A percentile compares a stretch with the other conserved stretches of the same genome.
phyloP scores from a whole-genome alignment of 805 yeast species.

The Yarrowia sp. region DNA sequence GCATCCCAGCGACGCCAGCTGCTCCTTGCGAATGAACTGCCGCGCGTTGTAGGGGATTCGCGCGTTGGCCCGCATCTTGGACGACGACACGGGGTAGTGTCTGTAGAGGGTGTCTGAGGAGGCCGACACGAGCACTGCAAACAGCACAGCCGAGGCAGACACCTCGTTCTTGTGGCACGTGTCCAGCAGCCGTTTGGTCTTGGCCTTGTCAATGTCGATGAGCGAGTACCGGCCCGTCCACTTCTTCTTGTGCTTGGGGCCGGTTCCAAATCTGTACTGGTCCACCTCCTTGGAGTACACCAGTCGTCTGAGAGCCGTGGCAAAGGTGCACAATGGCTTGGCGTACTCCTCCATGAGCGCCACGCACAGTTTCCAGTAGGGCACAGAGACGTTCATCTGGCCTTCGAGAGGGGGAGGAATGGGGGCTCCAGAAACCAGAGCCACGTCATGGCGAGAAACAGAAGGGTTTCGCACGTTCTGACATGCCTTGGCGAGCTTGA shows the following conservation, averaged over 20 bases:
- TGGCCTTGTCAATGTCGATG: slow-evolving; percentile 21
- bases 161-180: slow-evolving; percentile 7
- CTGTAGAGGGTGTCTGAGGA: slow-evolving; percentile 26
- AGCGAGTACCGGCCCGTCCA: slow-evolving; percentile 30
- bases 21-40: slow-evolving; percentile 72
- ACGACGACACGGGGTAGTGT: slow-evolving; percentile 29
- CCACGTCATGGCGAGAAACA: slow-evolving; percentile 22
- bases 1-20: slow-evolving; percentile 16
- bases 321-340: slow-evolving; percentile 29
- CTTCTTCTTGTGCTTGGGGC: slow-evolving; percentile 13
- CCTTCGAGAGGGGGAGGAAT: slow-evolving; percentile 28
- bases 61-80: slow-evolving; percentile 49
- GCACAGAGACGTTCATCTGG: slow-evolving; percentile 35
- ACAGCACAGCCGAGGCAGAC: slow-evolving; percentile 22
- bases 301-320: slow-evolving; percentile 19
- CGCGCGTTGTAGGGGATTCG: slow-evolving; percentile 92
- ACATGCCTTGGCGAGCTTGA: slow-evolving; percentile 27
- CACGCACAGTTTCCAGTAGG: slow-evolving; percentile 33
- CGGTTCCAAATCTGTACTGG: slow-evolving; percentile 23
- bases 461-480: slow-evolving; percentile 13
- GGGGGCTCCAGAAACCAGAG: slow-evolving; percentile 27
- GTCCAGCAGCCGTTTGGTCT: slow-evolving; percentile 16
- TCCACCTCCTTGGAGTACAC: slow-evolving; percentile 22
- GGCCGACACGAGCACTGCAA: slow-evolving; percentile 25
- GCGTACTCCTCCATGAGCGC: slow-evolving; percentile 34